Evolutionary conservation across 208 protist genomes (phyloP).

Genomic region (Porcisia deanei): DNA sequence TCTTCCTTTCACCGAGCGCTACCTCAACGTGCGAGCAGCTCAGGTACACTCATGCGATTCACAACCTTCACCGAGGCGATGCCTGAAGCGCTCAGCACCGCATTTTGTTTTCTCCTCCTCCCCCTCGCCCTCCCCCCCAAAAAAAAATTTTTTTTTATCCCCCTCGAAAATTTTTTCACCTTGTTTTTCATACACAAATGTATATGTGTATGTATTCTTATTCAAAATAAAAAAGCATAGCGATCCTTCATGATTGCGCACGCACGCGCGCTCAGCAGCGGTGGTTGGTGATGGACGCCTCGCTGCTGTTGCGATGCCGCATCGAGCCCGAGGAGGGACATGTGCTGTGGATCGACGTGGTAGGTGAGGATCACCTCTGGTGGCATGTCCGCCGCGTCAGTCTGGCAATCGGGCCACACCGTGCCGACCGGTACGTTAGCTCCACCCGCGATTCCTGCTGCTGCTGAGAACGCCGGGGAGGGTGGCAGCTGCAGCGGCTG

Average conservation of each 20-base stretch:
- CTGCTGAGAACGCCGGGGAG: not conserved
- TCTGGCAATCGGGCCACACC: slow-evolving; percentile 20
- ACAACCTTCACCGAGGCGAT: too few relatives aligned
- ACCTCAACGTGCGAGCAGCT: too few relatives aligned
- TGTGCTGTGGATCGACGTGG: slow-evolving; percentile 17
- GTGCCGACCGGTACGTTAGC: slow-evolving; percentile 1
- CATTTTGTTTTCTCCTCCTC: too few relatives aligned
- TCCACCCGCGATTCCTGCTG: not conserved
- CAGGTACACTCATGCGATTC: too few relatives aligned
- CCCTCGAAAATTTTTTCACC: not conserved
- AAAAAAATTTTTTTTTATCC: not conserved
- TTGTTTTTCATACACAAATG: too few relatives aligned
- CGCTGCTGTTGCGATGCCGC: slow-evolving; percentile 8
- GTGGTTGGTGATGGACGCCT: slow-evolving; percentile 15
- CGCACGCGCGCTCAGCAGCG: slow-evolving; percentile 31
- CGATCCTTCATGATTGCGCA: slow-evolving; percentile 31
- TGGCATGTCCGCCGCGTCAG: slow-evolving; percentile 10
- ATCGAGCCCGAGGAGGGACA: slow-evolving; percentile 18
- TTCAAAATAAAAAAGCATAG: slow-evolving; percentile 25
- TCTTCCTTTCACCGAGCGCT: too few relatives aligned
- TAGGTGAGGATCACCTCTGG: slow-evolving; percentile 23
- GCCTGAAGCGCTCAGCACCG: too few relatives aligned
- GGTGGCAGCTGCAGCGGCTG: slow-evolving; percentile 25
- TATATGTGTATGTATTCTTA: too few relatives aligned
- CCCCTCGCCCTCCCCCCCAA: too few relatives aligned